Conservation (phyloP, 1,139 yeast genomes). For the Yamadazyma mexicana region DNA sequence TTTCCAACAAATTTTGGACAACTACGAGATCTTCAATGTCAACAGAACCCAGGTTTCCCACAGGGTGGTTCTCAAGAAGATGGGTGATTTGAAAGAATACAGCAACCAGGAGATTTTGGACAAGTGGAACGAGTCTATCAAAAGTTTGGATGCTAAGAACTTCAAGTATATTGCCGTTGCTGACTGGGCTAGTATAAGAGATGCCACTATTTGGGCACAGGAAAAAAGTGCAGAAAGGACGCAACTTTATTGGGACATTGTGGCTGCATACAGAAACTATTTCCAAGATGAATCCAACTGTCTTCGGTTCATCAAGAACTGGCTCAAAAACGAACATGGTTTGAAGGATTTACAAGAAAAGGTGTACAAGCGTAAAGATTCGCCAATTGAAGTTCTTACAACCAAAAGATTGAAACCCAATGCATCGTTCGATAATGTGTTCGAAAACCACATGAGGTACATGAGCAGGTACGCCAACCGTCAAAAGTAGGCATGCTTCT, state of each 20-base stretch:
- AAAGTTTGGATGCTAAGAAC: slow-evolving; percentile 52
- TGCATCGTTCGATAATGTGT: slow-evolving; percentile 27
- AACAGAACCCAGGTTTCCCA: slow-evolving; percentile 69
- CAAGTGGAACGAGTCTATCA: slow-evolving; percentile 62
- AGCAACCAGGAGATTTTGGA: slow-evolving; percentile 54
- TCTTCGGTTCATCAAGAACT: slow-evolving; percentile 31
- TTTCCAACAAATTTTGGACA: slow-evolving; percentile 61
- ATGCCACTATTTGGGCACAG: slow-evolving; percentile 61
- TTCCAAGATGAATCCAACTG: slow-evolving; percentile 41
- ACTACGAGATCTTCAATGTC: slow-evolving; percentile 60
- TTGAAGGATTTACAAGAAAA: slow-evolving; percentile 12
- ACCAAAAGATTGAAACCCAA: slow-evolving; percentile 29
- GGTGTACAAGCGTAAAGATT: slow-evolving; percentile 5
- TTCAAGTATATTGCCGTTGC: slow-evolving; percentile 72
- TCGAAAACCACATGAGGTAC: slow-evolving; percentile 1
- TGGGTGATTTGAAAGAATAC: slow-evolving; percentile 59
- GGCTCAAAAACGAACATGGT: slow-evolving; percentile 29
- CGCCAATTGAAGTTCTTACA: slow-evolving; percentile 23
- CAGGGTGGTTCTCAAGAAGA: slow-evolving; percentile 74
- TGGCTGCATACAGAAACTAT: slow-evolving; percentile 49
- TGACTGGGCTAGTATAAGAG: slow-evolving; percentile 86
- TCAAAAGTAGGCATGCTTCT: background rate
- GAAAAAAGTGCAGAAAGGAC: slow-evolving; percentile 42
- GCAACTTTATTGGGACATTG: slow-evolving; percentile 57
- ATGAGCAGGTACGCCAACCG: background rate